These are phyloP conservation scores for Lichenothelia convexa DNA, from an alignment of 495 filamentous ascomycete genomes.

Conservation along the genomic window DNA sequence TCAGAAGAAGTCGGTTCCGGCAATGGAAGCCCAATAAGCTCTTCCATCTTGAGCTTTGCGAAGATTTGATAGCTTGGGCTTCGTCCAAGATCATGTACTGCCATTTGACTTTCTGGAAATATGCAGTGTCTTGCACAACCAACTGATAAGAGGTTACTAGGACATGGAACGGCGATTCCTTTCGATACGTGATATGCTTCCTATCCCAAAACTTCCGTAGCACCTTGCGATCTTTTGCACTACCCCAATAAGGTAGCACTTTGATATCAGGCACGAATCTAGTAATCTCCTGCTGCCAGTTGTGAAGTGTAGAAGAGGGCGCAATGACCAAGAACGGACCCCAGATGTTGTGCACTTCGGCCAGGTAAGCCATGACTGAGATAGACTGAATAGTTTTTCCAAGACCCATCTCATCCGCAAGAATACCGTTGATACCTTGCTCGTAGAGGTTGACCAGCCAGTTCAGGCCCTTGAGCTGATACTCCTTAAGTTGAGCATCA, in stretches of 20 bases:
- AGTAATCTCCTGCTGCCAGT: conserved; percentile 96
- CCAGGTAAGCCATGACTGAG: conserved; percentile 97
- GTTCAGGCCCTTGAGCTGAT: conserved; percentile 95
- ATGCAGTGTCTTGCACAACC: conserved; percentile 84
- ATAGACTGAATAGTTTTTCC: conserved; percentile 98
- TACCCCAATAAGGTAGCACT: conserved; percentile 93
- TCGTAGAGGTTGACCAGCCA: conserved; percentile 99
- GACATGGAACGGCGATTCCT: conserved; percentile 86
- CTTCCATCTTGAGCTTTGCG: conserved; percentile 92
- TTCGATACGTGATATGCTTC: conserved; percentile 86
- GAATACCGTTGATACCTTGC: conserved; percentile 97
- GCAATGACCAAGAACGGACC: conserved; percentile 95
- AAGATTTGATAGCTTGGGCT: conserved; percentile 97
- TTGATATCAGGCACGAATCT: conserved; percentile 88
- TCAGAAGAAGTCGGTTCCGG: conserved; percentile 84
- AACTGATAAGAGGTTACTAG: conserved; percentile 94
- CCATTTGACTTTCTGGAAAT: conserved; percentile 98
- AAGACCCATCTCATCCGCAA: conserved; percentile 98
- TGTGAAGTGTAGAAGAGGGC: conserved; percentile 89
- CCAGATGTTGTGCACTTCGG: conserved; percentile 95
- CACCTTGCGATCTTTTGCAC: conserved; percentile 83
- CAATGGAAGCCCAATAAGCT: conserved; percentile 83
- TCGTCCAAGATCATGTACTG: conserved; percentile 99
- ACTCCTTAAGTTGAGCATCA: conserved; percentile 87
- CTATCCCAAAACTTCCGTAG: conserved; percentile 98